Evolutionary conservation across 176 grass and related monocot genomes (phyloP), one percentile per base, ranked within the genome.

Genomic region (Oryza australiensis): DNA sequence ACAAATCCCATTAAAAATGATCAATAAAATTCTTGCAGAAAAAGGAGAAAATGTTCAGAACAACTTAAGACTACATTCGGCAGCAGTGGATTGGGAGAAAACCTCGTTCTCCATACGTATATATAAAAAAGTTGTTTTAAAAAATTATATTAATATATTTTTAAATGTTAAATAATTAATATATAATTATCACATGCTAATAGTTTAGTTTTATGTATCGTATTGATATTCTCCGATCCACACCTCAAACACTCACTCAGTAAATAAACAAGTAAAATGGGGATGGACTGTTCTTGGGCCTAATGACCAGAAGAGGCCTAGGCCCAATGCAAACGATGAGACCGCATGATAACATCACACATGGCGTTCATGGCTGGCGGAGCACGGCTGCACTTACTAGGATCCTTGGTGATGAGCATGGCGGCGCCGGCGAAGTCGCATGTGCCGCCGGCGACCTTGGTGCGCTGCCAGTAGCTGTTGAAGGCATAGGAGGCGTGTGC

Each of bases 351-450:
- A 1, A 34, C 28, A 37, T 3, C 29, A 29, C 2, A 2, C 2
- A 2, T 29, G 0, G 11, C 66, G 33, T 11, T 11, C 29, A 9
- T 67, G 41, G 41, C 11, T 0, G 7, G 29, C 5, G 16, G 30
- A 2, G 29, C 65, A 35, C 30, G 33, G 12, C 27, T 8, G 30
- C 2, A 1, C 84, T 87, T 85, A 93, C 91, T 93, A 24, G 86
- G 94, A 67, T 97, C 91, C 48, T 33, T 85, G 69, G 91, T 93
- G 84, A 97, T 74, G 51, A 97, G 83, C 35, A 97, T 88, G 59
- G 94, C 91, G 26, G 83, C 84, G 64, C 91, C 94, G n/a, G 80
- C 88, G 80, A 97, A 97, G 84, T 93, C 86, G 79, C 94, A 97
- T 0, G 94, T 97, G 18, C 81, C 88, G 33, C 88, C 84, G 71